Percentiles rank a stretch among this genome's conserved stretches.
Evolutionary conservation across 345 rosid genomes (phyloP).

Genomic region (Tarenaya hassleriana): DNA sequence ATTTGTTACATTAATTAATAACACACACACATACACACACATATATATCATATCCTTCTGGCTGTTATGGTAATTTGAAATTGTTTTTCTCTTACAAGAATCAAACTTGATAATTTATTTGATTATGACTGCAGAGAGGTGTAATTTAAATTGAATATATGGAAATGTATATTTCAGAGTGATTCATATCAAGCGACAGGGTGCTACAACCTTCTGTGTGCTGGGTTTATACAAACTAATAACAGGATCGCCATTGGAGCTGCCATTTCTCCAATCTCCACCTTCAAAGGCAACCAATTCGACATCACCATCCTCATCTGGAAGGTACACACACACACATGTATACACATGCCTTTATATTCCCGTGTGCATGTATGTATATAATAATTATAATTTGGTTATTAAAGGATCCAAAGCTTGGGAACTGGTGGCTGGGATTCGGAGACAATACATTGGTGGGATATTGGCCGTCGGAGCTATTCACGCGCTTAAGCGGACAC

Average conservation of each 20-base stretch:
- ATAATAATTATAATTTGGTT: slow-evolving; percentile 16
- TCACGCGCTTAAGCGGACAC: slow-evolving; percentile 76
- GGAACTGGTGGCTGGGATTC: slow-evolving; percentile 98
- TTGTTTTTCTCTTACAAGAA: no score
- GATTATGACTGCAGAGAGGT: no score
- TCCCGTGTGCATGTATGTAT: slow-evolving; percentile 14
- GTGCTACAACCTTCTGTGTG: slow-evolving; percentile 88
- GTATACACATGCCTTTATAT: no score
- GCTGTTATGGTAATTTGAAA: no score
- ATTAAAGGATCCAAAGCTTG: slow-evolving; percentile 72
- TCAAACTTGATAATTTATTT: no score
- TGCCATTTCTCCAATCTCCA: slow-evolving; percentile 91
- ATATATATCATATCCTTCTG: no score
- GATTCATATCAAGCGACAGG: slow-evolving; percentile 99
- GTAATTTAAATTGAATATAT: neutral
- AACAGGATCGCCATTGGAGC: slow-evolving; percentile 96
- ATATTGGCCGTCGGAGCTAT: slow-evolving; percentile 95
- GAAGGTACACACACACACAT: slow-evolving; percentile 48
- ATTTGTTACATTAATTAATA: no score
- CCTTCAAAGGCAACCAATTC: slow-evolving; percentile 50
- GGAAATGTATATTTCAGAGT: slow-evolving; percentile 38
- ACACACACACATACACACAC: no score
- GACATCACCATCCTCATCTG: slow-evolving; percentile 92
- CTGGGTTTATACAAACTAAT: slow-evolving; percentile 95
- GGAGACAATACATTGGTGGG: slow-evolving; percentile 81